Percentiles rank a stretch among this genome's conserved stretches.
phyloP scores from a whole-genome alignment of 2,329 filamentous ascomycete genomes.

The Paraphoma sp. region DNA sequence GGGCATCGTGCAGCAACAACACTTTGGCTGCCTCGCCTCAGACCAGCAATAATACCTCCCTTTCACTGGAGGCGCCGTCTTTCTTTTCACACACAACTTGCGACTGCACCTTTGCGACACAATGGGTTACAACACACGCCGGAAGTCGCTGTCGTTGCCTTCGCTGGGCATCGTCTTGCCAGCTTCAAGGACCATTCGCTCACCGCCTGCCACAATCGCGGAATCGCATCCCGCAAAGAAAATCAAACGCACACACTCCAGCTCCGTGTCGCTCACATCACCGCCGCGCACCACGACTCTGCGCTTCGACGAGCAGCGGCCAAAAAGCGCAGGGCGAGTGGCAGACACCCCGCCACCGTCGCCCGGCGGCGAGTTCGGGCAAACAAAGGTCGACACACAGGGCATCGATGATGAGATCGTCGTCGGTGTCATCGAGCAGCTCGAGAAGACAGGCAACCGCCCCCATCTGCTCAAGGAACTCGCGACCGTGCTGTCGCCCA shows the following conservation, averaged over 20 bases:
- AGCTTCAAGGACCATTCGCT: slow-evolving; percentile 59
- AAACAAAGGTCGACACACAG: slow-evolving; percentile 74
- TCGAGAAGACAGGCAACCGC: slow-evolving; percentile 88
- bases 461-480: slow-evolving; percentile 96
- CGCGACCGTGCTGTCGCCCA: slow-evolving; percentile 76
- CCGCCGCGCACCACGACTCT: slow-evolving; percentile 54
- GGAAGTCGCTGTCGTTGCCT: slow-evolving; percentile 91
- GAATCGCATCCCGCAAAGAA: slow-evolving; percentile 64
- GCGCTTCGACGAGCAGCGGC: slow-evolving; percentile 55
- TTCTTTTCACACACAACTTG: slow-evolving; percentile 12
- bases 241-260: slow-evolving; percentile 77
- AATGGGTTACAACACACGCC: slow-evolving; percentile 96
- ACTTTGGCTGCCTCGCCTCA: slow-evolving; percentile 30
- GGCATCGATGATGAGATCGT: slow-evolving; percentile 95
- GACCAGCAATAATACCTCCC: slow-evolving; percentile 33
- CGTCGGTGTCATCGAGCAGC: slow-evolving; percentile 83
- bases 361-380: slow-evolving; percentile 60
- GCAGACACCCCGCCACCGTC: slow-evolving; percentile 82
- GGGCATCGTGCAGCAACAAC: slow-evolving; percentile 37
- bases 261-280: slow-evolving; percentile 49
- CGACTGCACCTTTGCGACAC: slow-evolving; percentile 27
- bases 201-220: slow-evolving; percentile 61
- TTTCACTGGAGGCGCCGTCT: slow-evolving; percentile 1
- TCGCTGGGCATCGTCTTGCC: slow-evolving; percentile 90
- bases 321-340: slow-evolving; percentile 52